Percentiles rank a stretch among this genome's conserved stretches.
Evolutionary conservation across 345 rosid genomes (phyloP).

Genomic region (Eutrema yunnanense): DNA sequence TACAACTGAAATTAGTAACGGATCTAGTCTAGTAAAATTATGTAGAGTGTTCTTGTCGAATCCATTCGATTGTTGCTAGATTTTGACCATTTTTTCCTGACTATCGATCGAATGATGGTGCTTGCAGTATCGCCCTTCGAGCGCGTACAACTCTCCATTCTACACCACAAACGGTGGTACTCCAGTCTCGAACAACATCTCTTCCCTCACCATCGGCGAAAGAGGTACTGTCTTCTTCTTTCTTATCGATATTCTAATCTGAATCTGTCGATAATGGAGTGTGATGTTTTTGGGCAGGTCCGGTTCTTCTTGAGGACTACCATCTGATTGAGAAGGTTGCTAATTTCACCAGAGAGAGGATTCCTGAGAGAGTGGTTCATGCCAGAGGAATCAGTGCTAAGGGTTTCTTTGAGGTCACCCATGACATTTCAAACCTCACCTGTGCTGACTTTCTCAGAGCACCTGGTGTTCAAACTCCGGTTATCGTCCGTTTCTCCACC

Average conservation of each 20-base stretch:
- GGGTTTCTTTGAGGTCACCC: constrained; percentile 98
- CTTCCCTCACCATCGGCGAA: constrained; percentile 70
- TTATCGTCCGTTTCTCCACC: constrained; percentile 95
- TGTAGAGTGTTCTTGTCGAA: not conserved
- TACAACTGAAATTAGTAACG: not conserved
- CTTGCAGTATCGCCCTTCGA: constrained; percentile 52
- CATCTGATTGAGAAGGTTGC: constrained; percentile 92
- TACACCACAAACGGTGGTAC: constrained; percentile 81
- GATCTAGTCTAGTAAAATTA: not conserved
- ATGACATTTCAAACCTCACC: constrained; percentile 71
- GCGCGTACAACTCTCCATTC: constrained; percentile 54
- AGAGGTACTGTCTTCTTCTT: constrained; percentile 44
- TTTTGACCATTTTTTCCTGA: not conserved
- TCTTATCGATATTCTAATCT: not conserved
- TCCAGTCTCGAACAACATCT: constrained; percentile 79
- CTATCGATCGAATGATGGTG: not conserved
- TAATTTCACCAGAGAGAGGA: constrained; percentile 84
- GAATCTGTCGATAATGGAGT: not conserved
- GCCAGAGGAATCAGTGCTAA: constrained; percentile 99
- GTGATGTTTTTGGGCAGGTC: constrained; percentile 47
- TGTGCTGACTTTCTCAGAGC: constrained; percentile 97
- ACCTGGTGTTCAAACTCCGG: constrained; percentile 95
- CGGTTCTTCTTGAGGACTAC: constrained; percentile 95
- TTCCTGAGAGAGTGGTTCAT: constrained; percentile 98
- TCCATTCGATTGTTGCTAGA: not conserved